Evolutionary conservation across 805 yeast genomes (phyloP).

Genomic region (Candida gorgasii): DNA sequence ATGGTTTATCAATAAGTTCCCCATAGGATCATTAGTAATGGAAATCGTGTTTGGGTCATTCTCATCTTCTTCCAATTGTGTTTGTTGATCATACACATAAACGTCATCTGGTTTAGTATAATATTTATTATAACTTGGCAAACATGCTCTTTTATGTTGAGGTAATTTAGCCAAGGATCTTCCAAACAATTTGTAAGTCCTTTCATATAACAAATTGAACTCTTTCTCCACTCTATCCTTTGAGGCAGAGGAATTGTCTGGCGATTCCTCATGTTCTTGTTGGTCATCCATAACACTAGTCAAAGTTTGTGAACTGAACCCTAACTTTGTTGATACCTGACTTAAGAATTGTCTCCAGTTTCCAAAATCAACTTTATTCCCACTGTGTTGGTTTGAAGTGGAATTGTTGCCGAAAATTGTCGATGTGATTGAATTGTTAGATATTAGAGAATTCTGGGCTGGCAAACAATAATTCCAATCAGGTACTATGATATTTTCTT

Average conservation of each 20-base stretch:
- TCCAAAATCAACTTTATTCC: slow-evolving; percentile 29
- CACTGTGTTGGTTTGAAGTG: slow-evolving; percentile 23
- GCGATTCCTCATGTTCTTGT: slow-evolving; percentile 9
- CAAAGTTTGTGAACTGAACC: slow-evolving; percentile 33
- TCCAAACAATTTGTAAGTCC: slow-evolving; percentile 41
- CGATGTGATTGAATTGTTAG: slow-evolving; percentile 16
- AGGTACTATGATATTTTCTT: slow-evolving; percentile 43
- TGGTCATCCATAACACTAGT: slow-evolving; percentile 24
- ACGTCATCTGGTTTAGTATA: slow-evolving; percentile 21
- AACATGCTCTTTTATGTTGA: slow-evolving; percentile 36
- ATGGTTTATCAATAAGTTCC: slow-evolving; percentile 40
- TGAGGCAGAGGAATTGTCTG: slow-evolving; percentile 14
- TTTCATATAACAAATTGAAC: slow-evolving; percentile 32
- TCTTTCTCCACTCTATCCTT: slow-evolving; percentile 30
- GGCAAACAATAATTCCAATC: slow-evolving; percentile 43
- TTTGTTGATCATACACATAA: slow-evolving; percentile 20
- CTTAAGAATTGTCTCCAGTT: slow-evolving; percentile 37
- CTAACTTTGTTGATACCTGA: slow-evolving; percentile 35
- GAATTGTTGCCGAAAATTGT: slow-evolving; percentile 26
- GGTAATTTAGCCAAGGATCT: slow-evolving; percentile 38
- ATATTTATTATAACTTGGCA: slow-evolving; percentile 36
- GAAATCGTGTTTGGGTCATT: slow-evolving; percentile 35
- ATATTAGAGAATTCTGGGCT: slow-evolving; percentile 20
- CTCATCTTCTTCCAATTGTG: slow-evolving; percentile 28
- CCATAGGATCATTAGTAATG: slow-evolving; percentile 42